phyloP scores from a whole-genome alignment of 164 flowering plant species.

The Annona squamosa region DNA sequence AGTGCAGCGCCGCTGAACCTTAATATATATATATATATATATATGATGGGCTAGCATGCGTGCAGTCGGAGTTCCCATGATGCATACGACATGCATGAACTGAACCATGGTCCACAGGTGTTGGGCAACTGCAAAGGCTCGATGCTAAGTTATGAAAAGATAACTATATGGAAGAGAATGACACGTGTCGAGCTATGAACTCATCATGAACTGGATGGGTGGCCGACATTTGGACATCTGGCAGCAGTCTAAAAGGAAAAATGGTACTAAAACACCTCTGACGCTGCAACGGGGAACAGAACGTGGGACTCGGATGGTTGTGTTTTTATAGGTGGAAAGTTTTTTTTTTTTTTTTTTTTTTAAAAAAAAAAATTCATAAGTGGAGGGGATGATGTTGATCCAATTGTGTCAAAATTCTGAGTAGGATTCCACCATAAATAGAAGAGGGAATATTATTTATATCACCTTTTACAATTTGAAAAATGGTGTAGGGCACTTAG shows the following conservation, averaged over 20 bases:
- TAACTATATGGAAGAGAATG: neutral
- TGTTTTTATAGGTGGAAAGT: neutral
- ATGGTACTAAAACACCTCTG: neutral
- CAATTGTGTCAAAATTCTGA: too few species aligned
- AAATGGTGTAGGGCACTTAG: too few species aligned
- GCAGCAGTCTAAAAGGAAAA: neutral
- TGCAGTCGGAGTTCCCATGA: neutral
- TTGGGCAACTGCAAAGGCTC: neutral
- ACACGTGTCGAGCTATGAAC: neutral
- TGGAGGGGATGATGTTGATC: too few species aligned
- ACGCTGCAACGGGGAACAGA: neutral
- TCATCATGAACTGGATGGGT: neutral
- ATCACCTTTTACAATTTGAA: too few species aligned
- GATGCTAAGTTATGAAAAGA: neutral
- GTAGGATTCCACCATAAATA: too few species aligned
- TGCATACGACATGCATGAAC: neutral
- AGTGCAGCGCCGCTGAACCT: too few species aligned
- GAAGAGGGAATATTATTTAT: too few species aligned
- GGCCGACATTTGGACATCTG: neutral
- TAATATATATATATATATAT: too few species aligned
- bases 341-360: too few species aligned
- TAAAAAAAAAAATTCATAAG: neutral
- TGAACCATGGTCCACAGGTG: neutral
- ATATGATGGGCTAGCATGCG: neutral
- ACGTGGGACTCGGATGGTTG: neutral